Base-by-base conservation (phyloP, 2,329 filamentous ascomycete genomes). In the Aspergillus sp. region DNA sequence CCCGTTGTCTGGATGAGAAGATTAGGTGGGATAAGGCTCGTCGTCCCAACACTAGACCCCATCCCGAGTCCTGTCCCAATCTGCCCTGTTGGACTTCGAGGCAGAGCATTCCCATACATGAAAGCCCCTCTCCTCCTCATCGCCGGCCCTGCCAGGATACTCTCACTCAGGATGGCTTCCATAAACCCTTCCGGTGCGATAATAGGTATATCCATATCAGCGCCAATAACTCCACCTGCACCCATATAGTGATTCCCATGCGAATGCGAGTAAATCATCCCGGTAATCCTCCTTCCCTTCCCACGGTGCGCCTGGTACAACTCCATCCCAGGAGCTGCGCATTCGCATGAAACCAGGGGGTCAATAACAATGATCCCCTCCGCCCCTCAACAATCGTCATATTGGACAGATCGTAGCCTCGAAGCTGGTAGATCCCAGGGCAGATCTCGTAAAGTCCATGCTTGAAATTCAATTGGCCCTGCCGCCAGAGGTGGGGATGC, bases 211-310 rank as follows among this genome's bases (percentile, higher is more conserved):
- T 35, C 11, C 3, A n/a, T 21, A 25, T 11, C 12, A 12, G 15
- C 40, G 60, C 53, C 12, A 8, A 65, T 19, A n/a, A 60, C 25
- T 19, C 61, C 45, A 68, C 33, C 39, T 1, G 62, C 66, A 6
- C 75, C 76, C 15, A 70, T 65, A 31, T 69, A 77, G 57, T 78
- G 76, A 54, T 78, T 76, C 12, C 49, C 69, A 60, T 79, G 76
- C 3, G 68, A 76, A 56, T 79, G 77, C 6, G 76, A 71, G 61
- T 77, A 78, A n/a, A 79, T 69, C 45, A 79, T 58, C 3, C 66
- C 76, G 1, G 61, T 70, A 17, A 78, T 64, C 1, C 58, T 50
- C 17, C 64, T 61, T 17, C 40, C 51, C 8, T 62, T 48, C 4
- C 60, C 59, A 8, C 60, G 55, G 33, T 65, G 27, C 27, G 27